Percentiles rank a stretch among this genome's conserved stretches.
Conservation (phyloP, 2,329 filamentous ascomycete species). For the Aspergillus ruber region DNA sequence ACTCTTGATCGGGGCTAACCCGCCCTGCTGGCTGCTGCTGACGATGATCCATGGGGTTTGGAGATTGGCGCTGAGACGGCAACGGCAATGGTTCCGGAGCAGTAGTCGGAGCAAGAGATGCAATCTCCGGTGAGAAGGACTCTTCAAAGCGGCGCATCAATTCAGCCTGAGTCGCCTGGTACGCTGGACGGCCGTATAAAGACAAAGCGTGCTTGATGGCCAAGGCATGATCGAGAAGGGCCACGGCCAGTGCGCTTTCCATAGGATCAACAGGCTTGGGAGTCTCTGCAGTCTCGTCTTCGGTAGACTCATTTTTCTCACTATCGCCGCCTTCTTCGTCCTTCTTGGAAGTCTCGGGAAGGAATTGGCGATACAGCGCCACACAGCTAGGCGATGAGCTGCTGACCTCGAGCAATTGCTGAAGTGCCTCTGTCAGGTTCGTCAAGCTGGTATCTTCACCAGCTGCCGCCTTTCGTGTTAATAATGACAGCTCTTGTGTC, state of each 20-base stretch:
- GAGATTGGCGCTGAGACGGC: slow-evolving; percentile 37
- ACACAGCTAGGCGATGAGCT: slow-evolving; percentile 69
- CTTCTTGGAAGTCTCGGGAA: slow-evolving; percentile 48
- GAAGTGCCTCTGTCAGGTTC: slow-evolving; percentile 67
- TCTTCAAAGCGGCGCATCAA: slow-evolving; percentile 34
- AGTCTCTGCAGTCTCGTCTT: slow-evolving; percentile 47
- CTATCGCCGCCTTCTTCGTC: slow-evolving; percentile 35
- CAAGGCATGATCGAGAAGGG: slow-evolving; percentile 81
- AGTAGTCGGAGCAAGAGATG: slow-evolving; percentile 49
- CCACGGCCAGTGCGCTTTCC: slow-evolving; percentile 75
- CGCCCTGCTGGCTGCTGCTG: slow-evolving; percentile 19
- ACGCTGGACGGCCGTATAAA: slow-evolving; percentile 56
- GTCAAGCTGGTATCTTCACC: slow-evolving; percentile 65
- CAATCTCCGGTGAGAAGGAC: slow-evolving; percentile 56
- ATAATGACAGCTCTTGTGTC: slow-evolving; percentile 70
- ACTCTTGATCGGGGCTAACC: slow-evolving; percentile 31
- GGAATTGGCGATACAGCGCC: slow-evolving; percentile 66
- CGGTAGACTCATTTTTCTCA: slow-evolving; percentile 27
- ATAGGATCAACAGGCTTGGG: slow-evolving; percentile 48
- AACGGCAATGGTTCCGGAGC: slow-evolving; percentile 29
- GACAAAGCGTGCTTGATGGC: slow-evolving; percentile 76
- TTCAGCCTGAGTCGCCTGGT: slow-evolving; percentile 41
- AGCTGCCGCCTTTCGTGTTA: slow-evolving; percentile 68
- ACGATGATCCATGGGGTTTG: slow-evolving; percentile 19
- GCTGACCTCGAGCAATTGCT: slow-evolving; percentile 70